Conservation (phyloP, 1,139 yeast species). For the Protomyces pachydermus region DNA sequence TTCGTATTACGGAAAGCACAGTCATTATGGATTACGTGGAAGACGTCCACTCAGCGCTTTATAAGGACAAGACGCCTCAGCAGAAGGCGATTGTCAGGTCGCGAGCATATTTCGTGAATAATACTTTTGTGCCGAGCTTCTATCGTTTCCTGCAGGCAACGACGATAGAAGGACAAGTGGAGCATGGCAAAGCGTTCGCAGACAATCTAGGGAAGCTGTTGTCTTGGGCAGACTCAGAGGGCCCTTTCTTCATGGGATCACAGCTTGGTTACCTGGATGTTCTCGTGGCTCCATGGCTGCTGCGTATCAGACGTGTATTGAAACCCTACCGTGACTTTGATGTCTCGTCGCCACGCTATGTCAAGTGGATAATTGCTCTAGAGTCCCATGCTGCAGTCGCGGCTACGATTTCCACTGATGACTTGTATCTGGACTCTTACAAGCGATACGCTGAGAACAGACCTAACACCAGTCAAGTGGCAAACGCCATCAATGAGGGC, state of each 20-base stretch:
- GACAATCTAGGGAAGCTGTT: conserved; percentile 5
- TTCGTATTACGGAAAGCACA: conserved; percentile 14
- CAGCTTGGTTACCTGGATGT: conserved; percentile 17
- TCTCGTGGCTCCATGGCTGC: conserved; percentile 22
- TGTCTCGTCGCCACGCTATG: background rate
- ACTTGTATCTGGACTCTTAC: conserved; percentile 24
- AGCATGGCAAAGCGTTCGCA: conserved; percentile 12
- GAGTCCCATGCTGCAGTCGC: conserved; percentile 4
- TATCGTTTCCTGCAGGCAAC: conserved; percentile 25
- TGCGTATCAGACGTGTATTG: conserved; percentile 19
- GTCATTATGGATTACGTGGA: conserved; percentile 25
- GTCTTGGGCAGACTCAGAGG: conserved; percentile 1
- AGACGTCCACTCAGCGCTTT: conserved; percentile 10
- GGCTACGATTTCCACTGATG: conserved; percentile 20
- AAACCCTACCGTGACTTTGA: conserved; percentile 26
- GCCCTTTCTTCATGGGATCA: conserved; percentile 19
- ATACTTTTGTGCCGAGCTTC: conserved; percentile 16
- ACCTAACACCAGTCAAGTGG: conserved; percentile 26
- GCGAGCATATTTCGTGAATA: conserved; percentile 12
- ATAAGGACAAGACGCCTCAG: background rate
- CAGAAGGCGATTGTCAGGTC: conserved; percentile 8
- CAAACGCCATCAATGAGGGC: conserved; percentile 24
- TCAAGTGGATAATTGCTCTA: conserved; percentile 2
- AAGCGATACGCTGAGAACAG: conserved; percentile 26
- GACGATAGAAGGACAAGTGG: conserved; percentile 1